These are phyloP conservation scores for Penicillium sp. DNA, from an alignment of 2,329 filamentous ascomycete species.

Conservation along the genomic window DNA sequence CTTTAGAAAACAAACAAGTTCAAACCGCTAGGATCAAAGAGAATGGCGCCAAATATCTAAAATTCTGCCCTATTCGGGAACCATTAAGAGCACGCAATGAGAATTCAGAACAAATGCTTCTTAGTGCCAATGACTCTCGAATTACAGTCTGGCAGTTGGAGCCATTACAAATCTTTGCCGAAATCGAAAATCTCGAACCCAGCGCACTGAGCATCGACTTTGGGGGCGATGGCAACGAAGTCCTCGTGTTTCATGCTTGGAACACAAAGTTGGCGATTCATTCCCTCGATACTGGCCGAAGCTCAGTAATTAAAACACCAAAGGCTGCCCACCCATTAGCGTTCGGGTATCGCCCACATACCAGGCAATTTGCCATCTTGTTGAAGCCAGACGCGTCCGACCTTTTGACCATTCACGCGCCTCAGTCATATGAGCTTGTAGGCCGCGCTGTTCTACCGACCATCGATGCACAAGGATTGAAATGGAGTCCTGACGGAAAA, in stretches of 20 bases:
- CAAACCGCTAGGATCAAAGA: constrained; percentile 40
- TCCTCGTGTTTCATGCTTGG: constrained; percentile 47
- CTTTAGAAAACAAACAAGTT: constrained; percentile 37
- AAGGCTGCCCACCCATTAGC: constrained; percentile 43
- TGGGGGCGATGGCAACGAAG: constrained; percentile 41
- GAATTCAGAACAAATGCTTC: constrained; percentile 36
- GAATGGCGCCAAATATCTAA: constrained; percentile 36
- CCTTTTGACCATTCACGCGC: constrained; percentile 45
- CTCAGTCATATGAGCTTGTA: constrained; percentile 40
- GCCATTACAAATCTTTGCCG: constrained; percentile 42
- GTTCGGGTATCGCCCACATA: constrained; percentile 47
- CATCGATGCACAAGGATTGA: constrained; percentile 60
- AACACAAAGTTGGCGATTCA: constrained; percentile 45
- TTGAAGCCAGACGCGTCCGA: constrained; percentile 46
- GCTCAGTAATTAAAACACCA: constrained; percentile 45
- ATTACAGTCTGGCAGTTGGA: constrained; percentile 44
- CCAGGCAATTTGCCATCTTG: constrained; percentile 45
- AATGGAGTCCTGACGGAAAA: constrained; percentile 63
- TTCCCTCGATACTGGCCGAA: constrained; percentile 40
- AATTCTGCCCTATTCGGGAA: constrained; percentile 30
- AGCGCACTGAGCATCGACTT: constrained; percentile 44
- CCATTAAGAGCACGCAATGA: constrained; percentile 1
- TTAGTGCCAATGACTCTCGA: constrained; percentile 40
- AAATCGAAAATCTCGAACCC: constrained; percentile 47
- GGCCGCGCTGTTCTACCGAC: constrained; percentile 50